These are phyloP conservation scores for Litsea cubeba DNA, from an alignment of 164 flowering plant genomes.

Conservation along the genomic window DNA sequence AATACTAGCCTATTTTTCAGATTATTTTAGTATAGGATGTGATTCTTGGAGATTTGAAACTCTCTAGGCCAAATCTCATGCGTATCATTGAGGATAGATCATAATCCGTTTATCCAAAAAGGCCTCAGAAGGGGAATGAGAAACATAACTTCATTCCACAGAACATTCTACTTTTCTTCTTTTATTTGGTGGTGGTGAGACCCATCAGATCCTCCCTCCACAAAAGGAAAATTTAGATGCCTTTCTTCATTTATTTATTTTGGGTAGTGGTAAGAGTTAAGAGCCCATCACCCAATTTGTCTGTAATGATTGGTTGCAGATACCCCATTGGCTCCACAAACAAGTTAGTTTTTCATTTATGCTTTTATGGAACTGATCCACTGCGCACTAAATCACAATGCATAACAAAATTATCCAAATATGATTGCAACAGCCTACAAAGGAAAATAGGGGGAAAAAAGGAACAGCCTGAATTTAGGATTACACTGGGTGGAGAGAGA, in stretches of 20 bases:
- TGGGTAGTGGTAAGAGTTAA: background rate
- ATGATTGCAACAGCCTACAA: no score
- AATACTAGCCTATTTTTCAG: no score
- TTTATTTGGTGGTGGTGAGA: background rate
- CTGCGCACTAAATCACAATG: no score
- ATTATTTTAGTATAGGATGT: background rate
- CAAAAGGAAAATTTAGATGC: background rate
- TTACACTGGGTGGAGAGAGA: no score
- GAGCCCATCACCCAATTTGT: background rate
- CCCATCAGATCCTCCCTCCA: background rate
- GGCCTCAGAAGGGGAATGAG: background rate
- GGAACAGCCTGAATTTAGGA: no score
- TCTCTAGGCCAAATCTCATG: constrained; percentile 3
- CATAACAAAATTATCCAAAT: no score
- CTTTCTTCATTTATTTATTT: background rate
- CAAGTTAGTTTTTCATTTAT: background rate
- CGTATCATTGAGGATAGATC: background rate
- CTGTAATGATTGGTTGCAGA: background rate
- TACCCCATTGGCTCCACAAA: background rate
- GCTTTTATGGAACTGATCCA: no score
- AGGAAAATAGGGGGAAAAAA: no score
- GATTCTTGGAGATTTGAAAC: constrained; percentile 1
- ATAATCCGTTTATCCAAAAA: background rate
- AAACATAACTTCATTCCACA: background rate
- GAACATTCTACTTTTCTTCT: background rate